Evolutionary conservation across 768 basidiomycete species (phyloP).

Genomic region (Coprinopsis cinerea): DNA sequence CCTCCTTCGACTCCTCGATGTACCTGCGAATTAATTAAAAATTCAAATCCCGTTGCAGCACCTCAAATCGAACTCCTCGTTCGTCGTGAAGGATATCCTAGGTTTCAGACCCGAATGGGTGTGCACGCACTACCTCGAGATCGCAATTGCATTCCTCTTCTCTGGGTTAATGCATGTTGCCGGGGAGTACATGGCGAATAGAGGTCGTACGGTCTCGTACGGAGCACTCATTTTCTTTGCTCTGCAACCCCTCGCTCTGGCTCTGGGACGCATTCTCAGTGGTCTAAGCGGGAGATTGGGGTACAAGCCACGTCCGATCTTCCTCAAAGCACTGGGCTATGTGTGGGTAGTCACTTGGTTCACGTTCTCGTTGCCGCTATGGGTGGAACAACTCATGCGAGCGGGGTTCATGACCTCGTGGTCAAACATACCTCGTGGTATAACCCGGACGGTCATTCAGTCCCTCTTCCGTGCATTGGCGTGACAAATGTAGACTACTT

Average conservation of each 20-base stretch:
- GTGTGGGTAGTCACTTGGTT: constrained; percentile 13
- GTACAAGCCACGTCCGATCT: neutral
- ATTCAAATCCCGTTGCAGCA: neutral
- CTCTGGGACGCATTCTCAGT: neutral
- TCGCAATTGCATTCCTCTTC: neutral
- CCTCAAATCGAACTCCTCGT: neutral
- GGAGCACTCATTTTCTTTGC: neutral
- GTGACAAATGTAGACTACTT: neutral
- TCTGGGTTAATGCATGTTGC: neutral
- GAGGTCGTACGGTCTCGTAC: neutral
- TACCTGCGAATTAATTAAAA: neutral
- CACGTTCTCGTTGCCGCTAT: constrained; percentile 1
- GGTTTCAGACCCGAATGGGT: neutral
- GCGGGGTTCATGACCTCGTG: constrained; percentile 3
- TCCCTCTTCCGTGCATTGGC: neutral
- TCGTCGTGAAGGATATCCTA: neutral
- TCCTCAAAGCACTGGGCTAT: constrained; percentile 2
- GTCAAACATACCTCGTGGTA: neutral
- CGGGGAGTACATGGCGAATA: neutral
- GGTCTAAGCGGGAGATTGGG: neutral
- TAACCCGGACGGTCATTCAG: neutral
- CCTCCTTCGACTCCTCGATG: neutral
- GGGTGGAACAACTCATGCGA: constrained; percentile 11
- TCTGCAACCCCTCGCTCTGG: neutral
- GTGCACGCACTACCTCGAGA: neutral